Conservation (phyloP, 257 asterid genomes). For the Petunia secreta region DNA sequence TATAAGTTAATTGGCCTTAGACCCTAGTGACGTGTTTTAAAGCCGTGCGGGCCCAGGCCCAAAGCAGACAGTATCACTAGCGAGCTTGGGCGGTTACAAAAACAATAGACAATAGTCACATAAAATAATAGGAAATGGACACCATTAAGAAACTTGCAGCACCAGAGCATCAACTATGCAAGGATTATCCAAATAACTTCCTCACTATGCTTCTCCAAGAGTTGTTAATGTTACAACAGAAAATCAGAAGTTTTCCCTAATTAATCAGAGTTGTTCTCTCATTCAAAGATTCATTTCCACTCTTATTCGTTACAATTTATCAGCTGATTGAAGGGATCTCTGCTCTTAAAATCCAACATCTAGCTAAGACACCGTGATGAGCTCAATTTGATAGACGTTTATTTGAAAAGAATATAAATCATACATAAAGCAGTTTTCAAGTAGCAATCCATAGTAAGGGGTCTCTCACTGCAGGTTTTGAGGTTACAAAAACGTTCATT, state of each 20-base stretch:
- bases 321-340: neutral
- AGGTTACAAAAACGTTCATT: neutral
- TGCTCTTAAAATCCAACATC: neutral
- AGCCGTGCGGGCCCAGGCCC: too few relatives aligned
- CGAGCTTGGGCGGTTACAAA: too few relatives aligned
- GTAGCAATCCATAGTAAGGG: neutral
- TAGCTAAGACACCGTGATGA: neutral
- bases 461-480: slow-evolving; percentile 3
- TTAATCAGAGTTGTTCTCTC: neutral
- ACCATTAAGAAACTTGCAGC: neutral
- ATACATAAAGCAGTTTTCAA: neutral
- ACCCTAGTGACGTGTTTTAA: too few relatives aligned
- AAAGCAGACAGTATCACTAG: too few relatives aligned
- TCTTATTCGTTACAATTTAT: neutral
- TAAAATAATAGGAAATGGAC: neutral
- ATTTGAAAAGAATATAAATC: neutral
- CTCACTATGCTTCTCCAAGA: neutral
- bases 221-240: neutral
- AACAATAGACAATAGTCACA: too few relatives aligned
- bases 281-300: neutral
- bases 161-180: neutral
- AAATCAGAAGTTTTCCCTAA: neutral
- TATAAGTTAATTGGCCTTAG: too few relatives aligned
- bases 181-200: neutral
- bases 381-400: neutral